Evolutionary conservation across 2,329 filamentous ascomycete genomes (phyloP).

Genomic region (Stagonosporopsis vannaccii): DNA sequence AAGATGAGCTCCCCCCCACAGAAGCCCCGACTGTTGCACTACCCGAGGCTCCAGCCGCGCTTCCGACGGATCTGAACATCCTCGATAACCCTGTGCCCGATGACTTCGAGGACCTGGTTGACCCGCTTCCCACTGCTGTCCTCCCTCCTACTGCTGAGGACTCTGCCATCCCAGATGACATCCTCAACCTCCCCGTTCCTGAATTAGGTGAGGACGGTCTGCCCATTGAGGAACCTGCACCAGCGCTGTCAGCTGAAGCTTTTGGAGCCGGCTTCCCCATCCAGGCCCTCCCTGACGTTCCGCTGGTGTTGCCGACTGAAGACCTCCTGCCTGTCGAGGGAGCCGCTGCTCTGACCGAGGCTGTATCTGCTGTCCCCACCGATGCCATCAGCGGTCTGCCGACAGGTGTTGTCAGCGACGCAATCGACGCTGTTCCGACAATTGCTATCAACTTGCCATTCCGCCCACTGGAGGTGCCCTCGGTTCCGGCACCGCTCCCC

Average conservation of each 20-base stretch:
- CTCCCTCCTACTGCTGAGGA: not conserved
- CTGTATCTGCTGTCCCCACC: not conserved
- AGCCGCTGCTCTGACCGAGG: not conserved
- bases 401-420: not conserved
- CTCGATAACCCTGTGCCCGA: conserved; percentile 5
- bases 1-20: not conserved
- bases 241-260: not conserved
- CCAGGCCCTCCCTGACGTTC: conserved; percentile 4
- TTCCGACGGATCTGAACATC: not conserved
- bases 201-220: not conserved
- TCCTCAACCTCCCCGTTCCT: conserved; percentile 7
- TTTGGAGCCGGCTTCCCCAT: conserved; percentile 14
- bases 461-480: not conserved
- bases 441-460: not conserved
- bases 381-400: conserved; percentile 8
- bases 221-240: not conserved
- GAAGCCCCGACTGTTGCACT: not conserved
- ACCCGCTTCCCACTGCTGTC: not conserved
- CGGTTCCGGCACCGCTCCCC: not conserved
- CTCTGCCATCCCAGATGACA: not conserved
- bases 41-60: not conserved
- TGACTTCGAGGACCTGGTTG: conserved; percentile 3
- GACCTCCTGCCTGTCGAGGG: not conserved
- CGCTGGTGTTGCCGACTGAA: conserved; percentile 1
- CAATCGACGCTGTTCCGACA: not conserved